Percentiles rank a stretch among this genome's conserved stretches.
Evolutionary conservation across 2,329 filamentous ascomycete genomes (phyloP).

Genomic region (Cryphonectria nitschkei): DNA sequence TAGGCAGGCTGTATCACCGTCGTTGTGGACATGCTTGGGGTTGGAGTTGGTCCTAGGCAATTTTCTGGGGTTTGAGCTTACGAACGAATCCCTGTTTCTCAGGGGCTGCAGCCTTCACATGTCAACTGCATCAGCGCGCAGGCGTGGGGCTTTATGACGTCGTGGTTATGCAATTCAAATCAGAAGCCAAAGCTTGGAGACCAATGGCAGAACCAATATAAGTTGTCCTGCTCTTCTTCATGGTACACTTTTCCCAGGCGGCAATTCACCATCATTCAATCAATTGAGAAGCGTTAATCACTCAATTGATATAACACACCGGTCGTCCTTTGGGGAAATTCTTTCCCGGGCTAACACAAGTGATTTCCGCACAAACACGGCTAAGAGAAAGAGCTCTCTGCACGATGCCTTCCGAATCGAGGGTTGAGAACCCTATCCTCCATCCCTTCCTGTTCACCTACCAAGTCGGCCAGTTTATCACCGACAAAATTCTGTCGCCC

Average conservation of each 20-base stretch:
- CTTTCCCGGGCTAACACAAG: neutral
- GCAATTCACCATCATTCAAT: neutral
- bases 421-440: conserved; percentile 47
- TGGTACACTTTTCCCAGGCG: neutral
- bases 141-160: conserved; percentile 17
- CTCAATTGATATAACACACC: neutral
- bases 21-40: neutral
- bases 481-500: conserved; percentile 69
- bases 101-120: conserved; percentile 7
- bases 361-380: neutral
- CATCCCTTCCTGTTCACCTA: conserved; percentile 65
- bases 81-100: neutral
- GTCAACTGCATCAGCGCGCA: conserved; percentile 4
- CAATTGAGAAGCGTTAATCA: neutral
- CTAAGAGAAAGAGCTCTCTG: conserved; percentile 1
- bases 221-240: neutral
- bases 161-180: neutral
- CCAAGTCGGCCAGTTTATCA: conserved; percentile 66
- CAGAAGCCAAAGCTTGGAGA: neutral
- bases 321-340: neutral
- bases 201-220: conserved; percentile 6
- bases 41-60: neutral
- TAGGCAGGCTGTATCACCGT: neutral
- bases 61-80: neutral
- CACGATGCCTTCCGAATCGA: conserved; percentile 40